These are phyloP conservation scores for Fibroporia radiculosa DNA, from an alignment of 768 basidiomycete genomes.

Conservation along the genomic window DNA sequence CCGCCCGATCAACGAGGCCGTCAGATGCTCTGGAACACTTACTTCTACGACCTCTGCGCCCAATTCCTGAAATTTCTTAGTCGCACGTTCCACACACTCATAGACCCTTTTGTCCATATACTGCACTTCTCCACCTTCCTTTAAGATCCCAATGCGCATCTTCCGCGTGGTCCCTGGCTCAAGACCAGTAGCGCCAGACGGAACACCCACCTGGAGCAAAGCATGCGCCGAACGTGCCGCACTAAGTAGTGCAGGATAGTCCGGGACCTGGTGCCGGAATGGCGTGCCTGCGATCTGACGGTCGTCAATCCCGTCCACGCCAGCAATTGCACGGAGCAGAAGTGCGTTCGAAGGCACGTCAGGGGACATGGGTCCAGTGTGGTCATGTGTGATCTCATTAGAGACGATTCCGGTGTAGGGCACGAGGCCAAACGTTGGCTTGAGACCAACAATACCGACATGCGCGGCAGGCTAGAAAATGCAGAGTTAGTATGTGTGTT, in stretches of 20 bases:
- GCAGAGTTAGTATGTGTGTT: neutral
- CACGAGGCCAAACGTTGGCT: constrained; percentile 35
- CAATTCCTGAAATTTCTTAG: constrained; percentile 26
- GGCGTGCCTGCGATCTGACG: constrained; percentile 28
- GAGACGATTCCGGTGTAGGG: constrained; percentile 40
- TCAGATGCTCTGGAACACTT: constrained; percentile 30
- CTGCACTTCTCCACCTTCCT: constrained; percentile 28
- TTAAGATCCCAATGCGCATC: constrained; percentile 33
- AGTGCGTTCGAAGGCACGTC: constrained; percentile 33
- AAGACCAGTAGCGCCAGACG: constrained; percentile 1
- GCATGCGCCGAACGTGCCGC: constrained; percentile 11
- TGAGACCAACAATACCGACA: constrained; percentile 36
- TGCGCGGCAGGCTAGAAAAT: constrained; percentile 28
- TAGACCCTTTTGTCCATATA: constrained; percentile 29
- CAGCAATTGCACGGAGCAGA: constrained; percentile 35
- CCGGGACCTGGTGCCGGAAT: constrained; percentile 25
- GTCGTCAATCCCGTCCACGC: constrained; percentile 37
- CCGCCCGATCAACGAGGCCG: constrained; percentile 11
- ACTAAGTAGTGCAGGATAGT: constrained; percentile 20
- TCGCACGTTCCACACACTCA: constrained; percentile 26
- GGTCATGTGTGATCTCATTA: constrained; percentile 32
- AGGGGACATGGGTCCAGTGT: constrained; percentile 32
- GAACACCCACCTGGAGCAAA: constrained; percentile 6
- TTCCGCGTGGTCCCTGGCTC: constrained; percentile 11
- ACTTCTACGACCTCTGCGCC: constrained; percentile 35